These are phyloP conservation scores for Penicillium sp. DNA, from an alignment of 2,329 filamentous ascomycete genomes.

Conservation along the genomic window DNA sequence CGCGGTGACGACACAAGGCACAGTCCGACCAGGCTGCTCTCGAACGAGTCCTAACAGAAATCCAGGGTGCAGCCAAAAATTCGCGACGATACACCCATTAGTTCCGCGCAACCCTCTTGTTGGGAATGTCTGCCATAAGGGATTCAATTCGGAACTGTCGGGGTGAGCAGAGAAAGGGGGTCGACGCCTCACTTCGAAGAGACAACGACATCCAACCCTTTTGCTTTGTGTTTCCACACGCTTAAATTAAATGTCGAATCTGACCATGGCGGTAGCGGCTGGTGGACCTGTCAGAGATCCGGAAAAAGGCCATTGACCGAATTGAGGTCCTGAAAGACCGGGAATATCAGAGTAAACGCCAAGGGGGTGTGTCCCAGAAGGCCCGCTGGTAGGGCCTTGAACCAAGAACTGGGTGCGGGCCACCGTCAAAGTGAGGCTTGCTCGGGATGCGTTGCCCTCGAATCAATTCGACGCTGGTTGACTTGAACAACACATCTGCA, in stretches of 20 bases:
- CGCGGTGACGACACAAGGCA: not conserved
- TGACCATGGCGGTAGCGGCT: not conserved
- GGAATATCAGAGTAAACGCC: not conserved
- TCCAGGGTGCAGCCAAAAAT: not conserved
- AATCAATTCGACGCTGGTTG: slow-evolving; percentile 4
- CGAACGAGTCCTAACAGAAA: not conserved
- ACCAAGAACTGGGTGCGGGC: slow-evolving; percentile 7
- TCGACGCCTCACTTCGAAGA: slow-evolving; percentile 38
- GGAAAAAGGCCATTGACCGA: not conserved
- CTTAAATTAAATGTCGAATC: slow-evolving; percentile 7
- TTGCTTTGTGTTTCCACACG: slow-evolving; percentile 3
- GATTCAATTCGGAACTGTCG: slow-evolving; percentile 24
- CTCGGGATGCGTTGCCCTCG: slow-evolving; percentile 12
- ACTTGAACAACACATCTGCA: slow-evolving; percentile 5
- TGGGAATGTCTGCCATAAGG: not conserved
- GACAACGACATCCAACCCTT: slow-evolving; percentile 34
- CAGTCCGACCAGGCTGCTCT: not conserved
- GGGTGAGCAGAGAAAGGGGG: slow-evolving; percentile 19
- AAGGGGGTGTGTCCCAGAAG: not conserved
- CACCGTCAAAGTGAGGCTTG: slow-evolving; percentile 27
- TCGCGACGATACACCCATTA: not conserved
- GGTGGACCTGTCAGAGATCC: not conserved
- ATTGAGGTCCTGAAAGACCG: not conserved
- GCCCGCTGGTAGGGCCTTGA: not conserved
- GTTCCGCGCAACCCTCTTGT: not conserved